phyloP scores from a whole-genome alignment of 331 rosid genomes.

The Malus hybrid region DNA sequence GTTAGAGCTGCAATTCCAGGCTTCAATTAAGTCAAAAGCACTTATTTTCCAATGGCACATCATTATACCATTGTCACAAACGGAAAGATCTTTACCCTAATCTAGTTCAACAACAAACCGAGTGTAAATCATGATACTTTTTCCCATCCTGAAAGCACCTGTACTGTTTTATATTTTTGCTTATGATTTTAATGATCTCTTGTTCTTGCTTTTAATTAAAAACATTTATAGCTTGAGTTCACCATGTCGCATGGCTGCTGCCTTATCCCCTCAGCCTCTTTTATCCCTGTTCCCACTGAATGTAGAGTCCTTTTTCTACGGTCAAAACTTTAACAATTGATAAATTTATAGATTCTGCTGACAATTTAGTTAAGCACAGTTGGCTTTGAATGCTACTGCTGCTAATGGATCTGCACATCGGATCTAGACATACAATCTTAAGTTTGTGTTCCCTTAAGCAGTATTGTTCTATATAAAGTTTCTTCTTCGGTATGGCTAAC shows the following conservation, averaged over 20 bases:
- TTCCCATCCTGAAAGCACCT: neutral
- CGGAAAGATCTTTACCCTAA: neutral
- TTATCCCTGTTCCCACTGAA: neutral
- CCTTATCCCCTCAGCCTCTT: neutral
- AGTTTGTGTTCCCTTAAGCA: neutral
- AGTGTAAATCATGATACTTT: neutral
- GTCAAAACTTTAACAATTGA: neutral
- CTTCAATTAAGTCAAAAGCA: neutral
- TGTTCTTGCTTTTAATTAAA: neutral
- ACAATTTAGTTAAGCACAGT: neutral
- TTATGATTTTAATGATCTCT: neutral
- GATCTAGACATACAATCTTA: neutral
- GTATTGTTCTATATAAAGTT: neutral
- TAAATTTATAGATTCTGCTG: neutral
- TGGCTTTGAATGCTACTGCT: neutral
- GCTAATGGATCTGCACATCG: neutral
- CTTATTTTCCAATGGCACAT: neutral
- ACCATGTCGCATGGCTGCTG: neutral
- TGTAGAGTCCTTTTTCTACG: neutral
- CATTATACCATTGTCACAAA: neutral
- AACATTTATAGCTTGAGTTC: neutral
- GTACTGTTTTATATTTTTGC: neutral
- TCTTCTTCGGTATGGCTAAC: neutral
- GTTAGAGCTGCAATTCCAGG: neutral
- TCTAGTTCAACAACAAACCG: neutral